phyloP scores from a whole-genome alignment of 768 basidiomycete species.

The Sporobolomyces roseus region DNA sequence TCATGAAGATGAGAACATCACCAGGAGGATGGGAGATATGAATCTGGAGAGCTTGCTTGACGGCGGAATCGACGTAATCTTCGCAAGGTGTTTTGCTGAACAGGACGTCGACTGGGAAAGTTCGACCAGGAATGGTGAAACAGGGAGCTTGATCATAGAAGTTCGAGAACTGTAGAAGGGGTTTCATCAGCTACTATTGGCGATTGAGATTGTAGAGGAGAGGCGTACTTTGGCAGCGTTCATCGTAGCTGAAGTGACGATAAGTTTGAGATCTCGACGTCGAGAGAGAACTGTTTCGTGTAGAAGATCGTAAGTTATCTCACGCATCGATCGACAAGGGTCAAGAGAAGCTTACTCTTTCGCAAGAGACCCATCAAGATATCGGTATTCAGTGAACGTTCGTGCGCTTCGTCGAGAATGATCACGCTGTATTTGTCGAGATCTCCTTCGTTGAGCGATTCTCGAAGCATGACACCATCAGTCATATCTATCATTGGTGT shows the following conservation, averaged over 20 bases:
- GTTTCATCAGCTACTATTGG: neutral
- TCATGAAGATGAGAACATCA: constrained; percentile 98
- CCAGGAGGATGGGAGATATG: constrained; percentile 88
- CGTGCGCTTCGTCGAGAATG: constrained; percentile 98
- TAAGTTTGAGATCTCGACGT: constrained; percentile 85
- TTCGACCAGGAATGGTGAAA: constrained; percentile 89
- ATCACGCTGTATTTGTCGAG: constrained; percentile 93
- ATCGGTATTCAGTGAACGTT: constrained; percentile 93
- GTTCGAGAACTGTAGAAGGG: constrained; percentile 67
- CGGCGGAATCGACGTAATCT: constrained; percentile 96
- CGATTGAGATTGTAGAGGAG: neutral
- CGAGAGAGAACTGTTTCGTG: constrained; percentile 67
- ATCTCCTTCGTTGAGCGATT: constrained; percentile 97
- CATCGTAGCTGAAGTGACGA: constrained; percentile 99
- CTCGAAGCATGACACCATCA: constrained; percentile 94
- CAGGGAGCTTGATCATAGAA: constrained; percentile 94
- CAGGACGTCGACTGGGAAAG: constrained; percentile 95
- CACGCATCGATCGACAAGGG: constrained; percentile 22
- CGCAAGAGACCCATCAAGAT: constrained; percentile 92
- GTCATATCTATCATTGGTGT: constrained; percentile 73
- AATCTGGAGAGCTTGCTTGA: constrained; percentile 96
- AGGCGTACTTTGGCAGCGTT: constrained; percentile 85
- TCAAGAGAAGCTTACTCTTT: constrained; percentile 63
- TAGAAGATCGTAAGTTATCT: neutral
- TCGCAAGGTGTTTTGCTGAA: constrained; percentile 97